Evolutionary conservation across 768 basidiomycete genomes (phyloP), one percentile per base, ranked within the genome.

Genomic region (Russula dissimulans): DNA sequence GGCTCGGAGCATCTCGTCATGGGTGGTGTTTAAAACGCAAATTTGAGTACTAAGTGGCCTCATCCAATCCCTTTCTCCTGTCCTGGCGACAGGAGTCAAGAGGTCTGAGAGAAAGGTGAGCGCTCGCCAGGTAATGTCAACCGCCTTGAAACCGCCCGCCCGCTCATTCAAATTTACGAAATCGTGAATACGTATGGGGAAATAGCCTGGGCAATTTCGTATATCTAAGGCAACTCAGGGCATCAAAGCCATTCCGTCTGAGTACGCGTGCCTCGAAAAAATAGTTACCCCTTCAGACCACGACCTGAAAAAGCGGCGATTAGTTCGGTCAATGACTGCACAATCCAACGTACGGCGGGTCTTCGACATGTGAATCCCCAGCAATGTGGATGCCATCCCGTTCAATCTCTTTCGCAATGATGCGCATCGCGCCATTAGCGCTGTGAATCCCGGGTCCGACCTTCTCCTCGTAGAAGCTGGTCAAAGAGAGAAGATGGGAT

Each of bases 351-450:
- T 71, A 85, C 80, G 73, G 71, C 56, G 78, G 78, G 50, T 78
- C 73, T 47, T 77, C 77, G 10, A 67, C 54, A 8, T 70, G 65
- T 52, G 67, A 46, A 26, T 71, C 70, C 5, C 63, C 75, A 66
- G 69, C 68, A 10, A 71, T 75, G 45, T 79, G 76, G 54, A 87
- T 67, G 0, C 86, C 87, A 64, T 86, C 78, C 56, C 73, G 74
- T 60, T 87, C 86, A 26, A 88, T 79, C 42, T 85, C 81, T 60
- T 74, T 71, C 36, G 80, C 76, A n/a, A 89, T 77, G 7, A 78
- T 68, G n/a, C 75, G 76, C 72, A 89, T 74, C 1, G 83, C 82
- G 43, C 77, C 74, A 62, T 74, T 78, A n/a, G 83, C 81, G 10
- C 78, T 81, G 47, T 72, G 74, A 10, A 73, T 73, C 11, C 73